Evolutionary conservation across 805 yeast genomes (phyloP), one percentile per base, ranked within the genome.

Genomic region (Ogataea paraovalis): DNA sequence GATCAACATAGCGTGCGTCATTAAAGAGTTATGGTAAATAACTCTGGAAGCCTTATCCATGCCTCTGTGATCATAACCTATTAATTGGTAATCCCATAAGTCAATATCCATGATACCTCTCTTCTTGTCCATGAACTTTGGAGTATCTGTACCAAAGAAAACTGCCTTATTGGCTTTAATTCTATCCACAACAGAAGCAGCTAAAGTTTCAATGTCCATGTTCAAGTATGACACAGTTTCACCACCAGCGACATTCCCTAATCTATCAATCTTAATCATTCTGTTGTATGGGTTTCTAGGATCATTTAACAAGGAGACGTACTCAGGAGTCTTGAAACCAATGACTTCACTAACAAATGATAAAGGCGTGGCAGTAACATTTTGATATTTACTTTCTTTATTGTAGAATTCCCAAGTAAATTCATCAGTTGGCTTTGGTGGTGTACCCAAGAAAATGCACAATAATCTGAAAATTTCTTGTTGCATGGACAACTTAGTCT

Each of bases 1-100:
- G 59, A 88, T 79, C 20, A 82, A 75, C 96, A 88, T 88, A 33
- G 96, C 96, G 60, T 88, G 96, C 14, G 95, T 88, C 95, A 88
- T 87, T 53, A 80, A 70, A 21, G 90, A 83, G 53, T 87, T 82
- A 48, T 80, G 81, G 54, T 85, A 82, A 50, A 73, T 68, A 51
- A 89, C 81, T 53, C 96, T 73, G 43, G 88, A 83, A 19, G 80
- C 80, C 70, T 89, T 88, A 43, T 64, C 51, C 56, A 58, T 51
- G 57, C 77, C 72, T 44, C 76, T 70, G 58, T 76, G 67, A 45
- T 72, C 64, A 73, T 80, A 73, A 42, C 82, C 80, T 41, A 66
- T 59, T 46, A 82, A 66, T 52, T 77, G 69, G 66, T 80, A 86
- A 58, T 85, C 83, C 79, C 82, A 88, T 19, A 85, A 74, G 37